Evolutionary conservation across 2,329 filamentous ascomycete genomes (phyloP), one percentile per base, ranked within the genome.

Genomic region (Hypoxylon sp.): DNA sequence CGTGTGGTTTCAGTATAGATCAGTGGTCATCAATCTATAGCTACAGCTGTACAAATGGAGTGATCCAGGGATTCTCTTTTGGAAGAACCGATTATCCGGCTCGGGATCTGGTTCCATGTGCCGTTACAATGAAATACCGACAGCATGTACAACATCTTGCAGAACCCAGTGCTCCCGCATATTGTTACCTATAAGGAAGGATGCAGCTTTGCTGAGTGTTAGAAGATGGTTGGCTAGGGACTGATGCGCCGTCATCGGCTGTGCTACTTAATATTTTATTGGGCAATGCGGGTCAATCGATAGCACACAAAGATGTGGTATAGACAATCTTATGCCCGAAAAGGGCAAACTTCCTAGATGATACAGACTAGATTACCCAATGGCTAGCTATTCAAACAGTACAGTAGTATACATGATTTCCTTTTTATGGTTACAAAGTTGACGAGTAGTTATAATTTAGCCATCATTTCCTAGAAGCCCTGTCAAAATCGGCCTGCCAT

Each of bases 401-500:
- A 33, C 56, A 51, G 22, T 52, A 60, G 42, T 37, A 60, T 60
- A 51, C 55, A 58, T 19, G 11, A 39, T 33, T 51, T 42, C 44
- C 35, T 13, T 6, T 17, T 17, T 44, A 9, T n/a, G 13, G 10
- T 58, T n/a, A 26, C 8, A 37, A 47, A 22, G 17, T 19, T 39
- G 55, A 37, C 5, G 19, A 58, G n/a, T 8, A 14, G 11, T 29
- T 19, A 10, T 11, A 10, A n/a, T 10, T 42, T 42, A 51, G 19
- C 22, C 11, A 54, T 48, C 35, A 53, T 9, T 29, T 52, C 26
- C 65, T 63, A 2, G 70, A 72, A 31, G 57, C 65, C 1, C 54
- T 42, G 4, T 56, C n/a, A 44, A 55, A 76, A 5, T 48, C 22
- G 10, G 22, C 35, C 3, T 75, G 60, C 75, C 74, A 76, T 26